Evolutionary conservation across 164 flowering plant genomes (phyloP).

Genomic region (Berberis thunbergii): DNA sequence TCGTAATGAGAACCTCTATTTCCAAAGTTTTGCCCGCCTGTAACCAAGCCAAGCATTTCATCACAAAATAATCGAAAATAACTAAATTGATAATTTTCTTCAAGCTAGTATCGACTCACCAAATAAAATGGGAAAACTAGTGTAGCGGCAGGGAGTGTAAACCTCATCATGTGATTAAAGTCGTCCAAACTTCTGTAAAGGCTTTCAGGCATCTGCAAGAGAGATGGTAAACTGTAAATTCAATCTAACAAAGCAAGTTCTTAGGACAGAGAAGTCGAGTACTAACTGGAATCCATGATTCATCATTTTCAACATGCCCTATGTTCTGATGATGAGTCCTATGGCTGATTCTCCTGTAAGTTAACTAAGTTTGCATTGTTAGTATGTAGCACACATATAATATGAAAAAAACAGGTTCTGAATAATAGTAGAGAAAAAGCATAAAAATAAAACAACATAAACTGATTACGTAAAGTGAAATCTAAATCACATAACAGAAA

Average conservation of each 20-base stretch:
- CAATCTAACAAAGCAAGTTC: not conserved
- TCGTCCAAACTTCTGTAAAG: slow-evolving; percentile 39
- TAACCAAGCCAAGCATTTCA: slow-evolving; percentile 3
- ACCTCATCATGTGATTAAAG: slow-evolving; percentile 28
- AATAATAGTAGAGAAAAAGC: too few relatives aligned
- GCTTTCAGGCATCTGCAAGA: slow-evolving; percentile 50
- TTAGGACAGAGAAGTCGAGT: not conserved
- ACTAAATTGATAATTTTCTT: not conserved
- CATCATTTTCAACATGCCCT: slow-evolving; percentile 48
- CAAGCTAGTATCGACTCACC: slow-evolving; percentile 22
- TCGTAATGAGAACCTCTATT: slow-evolving; percentile 57
- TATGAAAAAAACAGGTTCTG: too few relatives aligned
- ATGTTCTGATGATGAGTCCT: slow-evolving; percentile 59
- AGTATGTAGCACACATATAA: not conserved
- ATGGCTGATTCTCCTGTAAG: slow-evolving; percentile 54
- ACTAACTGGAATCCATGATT: slow-evolving; percentile 43
- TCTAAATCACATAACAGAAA: too few relatives aligned
- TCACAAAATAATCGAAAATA: not conserved
- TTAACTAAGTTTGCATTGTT: not conserved
- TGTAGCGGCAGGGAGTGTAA: slow-evolving; percentile 55
- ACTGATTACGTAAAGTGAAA: too few relatives aligned
- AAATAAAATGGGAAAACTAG: slow-evolving; percentile 67
- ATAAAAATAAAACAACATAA: too few relatives aligned
- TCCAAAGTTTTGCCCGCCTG: slow-evolving; percentile 64
- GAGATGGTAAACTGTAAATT: not conserved